Evolutionary conservation across 2,329 filamentous ascomycete species (phyloP), one percentile per base, ranked within the genome.

Genomic region (Aspergillus aculeatus): DNA sequence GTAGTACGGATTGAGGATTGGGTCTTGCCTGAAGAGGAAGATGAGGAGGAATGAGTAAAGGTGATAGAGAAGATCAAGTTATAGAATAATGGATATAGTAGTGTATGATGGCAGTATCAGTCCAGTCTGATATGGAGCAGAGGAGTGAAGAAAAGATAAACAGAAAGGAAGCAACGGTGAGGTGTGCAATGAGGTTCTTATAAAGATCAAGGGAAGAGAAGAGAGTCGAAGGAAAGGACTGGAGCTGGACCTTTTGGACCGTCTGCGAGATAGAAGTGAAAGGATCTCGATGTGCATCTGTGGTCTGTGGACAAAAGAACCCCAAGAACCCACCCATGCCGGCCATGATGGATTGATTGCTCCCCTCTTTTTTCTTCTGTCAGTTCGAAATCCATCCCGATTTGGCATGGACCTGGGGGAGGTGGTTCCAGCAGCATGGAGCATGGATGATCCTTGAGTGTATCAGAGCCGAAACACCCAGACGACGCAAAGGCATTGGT

Each of bases 361-460:
- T 54, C 56, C n/a, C 54, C 54, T 52, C 48, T 48, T 48, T 62
- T 35, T 35, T 35, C 32, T 35, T 16, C 32, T 35, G 32, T 35
- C 32, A 35, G 5, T 16, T 35, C 32, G 32, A 47, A 62, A 51
- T 50, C 56, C 38, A 55, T 58, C 58, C 60, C 62, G 47, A 61
- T 59, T 64, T 58, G 54, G 58, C 44, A 48, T 55, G 32, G 50
- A 21, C 23, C 50, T 35, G 50, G 50, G 50, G 55, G 55, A 54
- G 50, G 54, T 44, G 31, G 23, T 58, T 53, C 64, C 65, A 64
- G 54, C 50, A 66, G 55, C 65, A 67, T 67, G 64, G 64, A 65
- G 55, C 65, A 67, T 67, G 64, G 64, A 65, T 67, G 58, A 67
- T 66, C 65, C 65, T 61, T 63, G 64, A 63, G 58, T 60, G 61